Conservation (phyloP, 2,329 filamentous ascomycete genomes). For the Sporothrix dimorphospora region DNA sequence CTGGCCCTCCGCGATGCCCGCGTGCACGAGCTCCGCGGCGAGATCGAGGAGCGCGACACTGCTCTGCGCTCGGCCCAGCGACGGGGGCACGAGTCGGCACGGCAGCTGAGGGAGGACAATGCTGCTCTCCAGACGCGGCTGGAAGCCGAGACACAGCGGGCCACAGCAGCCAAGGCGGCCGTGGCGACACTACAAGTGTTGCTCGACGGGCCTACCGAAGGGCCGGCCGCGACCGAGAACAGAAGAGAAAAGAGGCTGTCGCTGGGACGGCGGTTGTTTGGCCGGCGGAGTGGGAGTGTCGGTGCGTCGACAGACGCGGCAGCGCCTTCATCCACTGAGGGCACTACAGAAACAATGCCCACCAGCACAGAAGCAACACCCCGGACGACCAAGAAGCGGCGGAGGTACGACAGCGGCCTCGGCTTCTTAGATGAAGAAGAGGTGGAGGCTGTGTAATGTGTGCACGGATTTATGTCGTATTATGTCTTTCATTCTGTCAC, state of each 20-base stretch:
- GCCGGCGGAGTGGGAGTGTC: neutral
- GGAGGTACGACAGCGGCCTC: constrained; percentile 58
- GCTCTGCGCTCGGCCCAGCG: constrained; percentile 51
- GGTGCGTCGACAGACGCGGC: neutral
- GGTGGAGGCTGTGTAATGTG: neutral
- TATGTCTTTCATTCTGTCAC: neutral
- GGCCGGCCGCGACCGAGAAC: neutral
- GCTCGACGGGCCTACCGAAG: constrained; percentile 36
- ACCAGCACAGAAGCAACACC: neutral
- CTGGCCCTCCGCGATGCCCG: constrained; percentile 57
- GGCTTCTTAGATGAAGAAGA: constrained; percentile 59
- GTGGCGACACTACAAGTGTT: constrained; percentile 56
- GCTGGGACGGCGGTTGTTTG: neutral
- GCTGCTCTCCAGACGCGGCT: constrained; percentile 43
- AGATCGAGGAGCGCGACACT: constrained; percentile 53
- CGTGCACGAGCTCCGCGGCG: constrained; percentile 52
- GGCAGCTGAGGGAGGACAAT: constrained; percentile 52
- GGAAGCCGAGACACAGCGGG: constrained; percentile 46
- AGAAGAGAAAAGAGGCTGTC: neutral
- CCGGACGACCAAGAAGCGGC: constrained; percentile 45
- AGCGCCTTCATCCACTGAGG: neutral
- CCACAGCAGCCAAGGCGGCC: constrained; percentile 48
- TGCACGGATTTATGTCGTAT: neutral
- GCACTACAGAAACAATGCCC: too few species aligned
- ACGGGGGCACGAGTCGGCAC: constrained; percentile 43